Evolutionary conservation across 2,329 filamentous ascomycete species (phyloP).

Genomic region (Sphaerulina musiva): DNA sequence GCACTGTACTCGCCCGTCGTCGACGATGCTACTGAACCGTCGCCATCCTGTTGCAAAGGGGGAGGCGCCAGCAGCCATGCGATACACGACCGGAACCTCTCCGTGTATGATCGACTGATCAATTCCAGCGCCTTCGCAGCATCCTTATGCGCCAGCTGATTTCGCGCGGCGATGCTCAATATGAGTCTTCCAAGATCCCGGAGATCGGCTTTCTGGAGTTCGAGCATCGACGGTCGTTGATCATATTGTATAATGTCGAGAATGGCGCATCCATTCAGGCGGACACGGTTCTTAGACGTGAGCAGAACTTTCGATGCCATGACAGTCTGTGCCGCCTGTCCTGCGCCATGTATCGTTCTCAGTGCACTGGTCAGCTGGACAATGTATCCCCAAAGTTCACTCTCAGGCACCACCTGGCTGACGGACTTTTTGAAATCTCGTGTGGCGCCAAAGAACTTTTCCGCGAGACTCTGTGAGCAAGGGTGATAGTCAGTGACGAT

Average conservation of each 20-base stretch:
- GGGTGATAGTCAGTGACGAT: conserved; percentile 93
- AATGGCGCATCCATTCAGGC: conserved; percentile 80
- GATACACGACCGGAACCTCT: conserved; percentile 70
- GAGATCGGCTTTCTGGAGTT: conserved; percentile 84
- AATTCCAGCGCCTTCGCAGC: conserved; percentile 67
- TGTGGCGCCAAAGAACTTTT: conserved; percentile 59
- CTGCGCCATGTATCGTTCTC: conserved; percentile 73
- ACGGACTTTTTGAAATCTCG: conserved; percentile 11
- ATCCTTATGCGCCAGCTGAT: conserved; percentile 48
- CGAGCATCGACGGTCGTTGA: conserved; percentile 57
- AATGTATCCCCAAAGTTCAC: conserved; percentile 82
- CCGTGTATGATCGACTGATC: conserved; percentile 68
- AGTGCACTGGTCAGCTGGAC: conserved; percentile 85
- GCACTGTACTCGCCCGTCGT: conserved; percentile 54
- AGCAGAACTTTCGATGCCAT: conserved; percentile 83
- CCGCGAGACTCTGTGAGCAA: conserved; percentile 78
- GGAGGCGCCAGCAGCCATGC: conserved; percentile 71
- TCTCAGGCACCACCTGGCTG: conserved; percentile 47
- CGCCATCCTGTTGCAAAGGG: conserved; percentile 8
- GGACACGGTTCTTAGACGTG: conserved; percentile 82
- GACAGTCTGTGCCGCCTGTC: conserved; percentile 77
- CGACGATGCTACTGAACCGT: not conserved
- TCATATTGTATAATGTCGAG: conserved; percentile 86
- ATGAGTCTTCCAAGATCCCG: conserved; percentile 77
- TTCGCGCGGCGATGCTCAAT: conserved; percentile 64